Evolutionary conservation across 1,284 basidiomycete genomes (phyloP).

Genomic region (Ganoderma boninense): DNA sequence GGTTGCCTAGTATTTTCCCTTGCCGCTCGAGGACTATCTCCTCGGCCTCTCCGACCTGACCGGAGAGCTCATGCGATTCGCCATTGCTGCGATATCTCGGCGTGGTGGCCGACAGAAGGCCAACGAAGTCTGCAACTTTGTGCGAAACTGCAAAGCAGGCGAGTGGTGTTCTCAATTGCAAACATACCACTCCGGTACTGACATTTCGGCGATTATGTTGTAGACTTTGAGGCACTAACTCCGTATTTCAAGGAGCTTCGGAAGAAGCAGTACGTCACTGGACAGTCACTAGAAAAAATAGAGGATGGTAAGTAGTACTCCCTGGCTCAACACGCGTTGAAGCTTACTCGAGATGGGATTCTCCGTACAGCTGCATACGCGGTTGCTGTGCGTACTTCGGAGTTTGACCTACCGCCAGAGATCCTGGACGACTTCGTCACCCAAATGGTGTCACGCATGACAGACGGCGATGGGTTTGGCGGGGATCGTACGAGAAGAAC

Average conservation of each 20-base stretch:
- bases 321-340: not conserved
- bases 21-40: conserved; percentile 86
- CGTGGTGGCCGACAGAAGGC: conserved; percentile 79
- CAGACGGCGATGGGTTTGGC: conserved; percentile 17
- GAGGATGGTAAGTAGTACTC: conserved; percentile 75
- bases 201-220: not conserved
- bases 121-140: conserved; percentile 77
- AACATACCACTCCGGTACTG: not conserved
- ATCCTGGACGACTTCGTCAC: conserved; percentile 73
- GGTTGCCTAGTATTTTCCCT: conserved; percentile 64
- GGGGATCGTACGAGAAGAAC: conserved; percentile 25
- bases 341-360: not conserved
- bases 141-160: conserved; percentile 83
- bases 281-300: conserved; percentile 90
- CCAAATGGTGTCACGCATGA: conserved; percentile 47
- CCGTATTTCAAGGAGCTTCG: conserved; percentile 76
- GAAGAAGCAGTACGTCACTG: conserved; percentile 91
- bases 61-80: conserved; percentile 97
- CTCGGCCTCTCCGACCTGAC: conserved; percentile 94
- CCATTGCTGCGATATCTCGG: conserved; percentile 79
- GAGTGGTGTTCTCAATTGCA: conserved; percentile 33
- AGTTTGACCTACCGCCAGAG: conserved; percentile 72
- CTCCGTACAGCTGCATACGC: conserved; percentile 68
- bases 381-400: conserved; percentile 71
- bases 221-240: conserved; percentile 81